Percentiles rank a stretch among this genome's conserved stretches.
phyloP scores from a whole-genome alignment of 768 basidiomycete species.

The Dendrothele bispora region DNA sequence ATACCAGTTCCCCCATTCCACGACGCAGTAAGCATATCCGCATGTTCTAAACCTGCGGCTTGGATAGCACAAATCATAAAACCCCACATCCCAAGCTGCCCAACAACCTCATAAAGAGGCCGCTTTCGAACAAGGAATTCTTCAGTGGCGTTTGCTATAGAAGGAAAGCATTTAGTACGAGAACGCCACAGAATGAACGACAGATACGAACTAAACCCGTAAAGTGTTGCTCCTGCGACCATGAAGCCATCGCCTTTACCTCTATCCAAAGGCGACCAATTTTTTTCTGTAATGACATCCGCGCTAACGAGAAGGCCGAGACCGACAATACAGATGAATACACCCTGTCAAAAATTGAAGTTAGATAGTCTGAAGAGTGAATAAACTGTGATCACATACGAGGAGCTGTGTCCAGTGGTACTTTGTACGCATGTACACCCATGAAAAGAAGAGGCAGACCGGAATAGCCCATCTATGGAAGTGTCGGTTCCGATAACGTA shows the following conservation, averaged over 20 bases:
- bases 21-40: slow-evolving; percentile 58
- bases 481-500: slow-evolving; percentile 5
- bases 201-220: slow-evolving; percentile 70
- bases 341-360: slow-evolving; percentile 46
- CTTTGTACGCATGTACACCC: slow-evolving; percentile 75
- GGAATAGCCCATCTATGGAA: slow-evolving; percentile 80
- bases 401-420: slow-evolving; percentile 86
- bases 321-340: slow-evolving; percentile 71
- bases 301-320: slow-evolving; percentile 79
- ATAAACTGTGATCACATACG: slow-evolving; percentile 37
- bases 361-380: not conserved
- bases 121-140: slow-evolving; percentile 81
- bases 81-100: slow-evolving; percentile 86
- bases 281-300: slow-evolving; percentile 76
- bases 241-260: slow-evolving; percentile 86
- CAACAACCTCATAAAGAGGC: slow-evolving; percentile 87
- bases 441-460: slow-evolving; percentile 80
- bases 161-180: not conserved
- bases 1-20: slow-evolving; percentile 75
- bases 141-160: slow-evolving; percentile 80
- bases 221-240: slow-evolving; percentile 82
- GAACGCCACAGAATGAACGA: not conserved
- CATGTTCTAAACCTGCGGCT: slow-evolving; percentile 72
- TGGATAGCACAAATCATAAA: slow-evolving; percentile 78
- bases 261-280: slow-evolving; percentile 61